Conservation (phyloP, 2,329 filamentous ascomycete genomes). For the Berkeleyomyces rouxiae region DNA sequence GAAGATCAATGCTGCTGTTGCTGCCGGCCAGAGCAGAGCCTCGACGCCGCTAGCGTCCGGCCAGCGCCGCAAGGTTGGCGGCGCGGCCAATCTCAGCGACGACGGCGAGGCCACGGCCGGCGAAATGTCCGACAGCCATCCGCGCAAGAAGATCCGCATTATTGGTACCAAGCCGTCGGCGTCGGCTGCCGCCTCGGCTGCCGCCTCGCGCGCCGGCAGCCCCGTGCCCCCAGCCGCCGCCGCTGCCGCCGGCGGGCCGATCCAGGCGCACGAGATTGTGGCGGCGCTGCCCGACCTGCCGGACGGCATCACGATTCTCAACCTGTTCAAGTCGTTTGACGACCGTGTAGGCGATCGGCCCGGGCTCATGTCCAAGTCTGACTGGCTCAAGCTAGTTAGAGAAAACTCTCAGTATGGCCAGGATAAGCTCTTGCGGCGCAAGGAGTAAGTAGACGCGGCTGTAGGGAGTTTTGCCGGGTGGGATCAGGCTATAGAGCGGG, state of each 20-base stretch:
- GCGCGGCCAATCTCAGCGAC: slow-evolving; percentile 49
- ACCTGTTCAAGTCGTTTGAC: slow-evolving; percentile 37
- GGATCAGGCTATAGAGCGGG: not conserved
- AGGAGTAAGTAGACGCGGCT: slow-evolving; percentile 18
- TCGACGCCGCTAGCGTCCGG: slow-evolving; percentile 20
- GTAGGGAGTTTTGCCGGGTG: not conserved
- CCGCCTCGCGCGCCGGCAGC: slow-evolving; percentile 44
- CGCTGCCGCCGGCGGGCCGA: slow-evolving; percentile 21
- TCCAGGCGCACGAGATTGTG: slow-evolving; percentile 37
- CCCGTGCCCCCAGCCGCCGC: slow-evolving; percentile 26
- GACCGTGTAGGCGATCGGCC: slow-evolving; percentile 35
- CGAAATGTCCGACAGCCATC: slow-evolving; percentile 43
- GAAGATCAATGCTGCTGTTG: slow-evolving; percentile 17
- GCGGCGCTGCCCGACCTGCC: slow-evolving; percentile 32
- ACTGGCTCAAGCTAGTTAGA: slow-evolving; percentile 45
- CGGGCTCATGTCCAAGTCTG: slow-evolving; percentile 33
- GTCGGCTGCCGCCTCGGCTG: slow-evolving; percentile 28
- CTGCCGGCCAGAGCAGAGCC: slow-evolving; percentile 25
- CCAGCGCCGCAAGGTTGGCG: slow-evolving; percentile 25
- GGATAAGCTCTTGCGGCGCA: slow-evolving; percentile 36
- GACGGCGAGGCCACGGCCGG: slow-evolving; percentile 57
- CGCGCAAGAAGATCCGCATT: slow-evolving; percentile 35
- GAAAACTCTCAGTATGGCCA: slow-evolving; percentile 33
- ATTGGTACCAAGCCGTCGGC: slow-evolving; percentile 34
- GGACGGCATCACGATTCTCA: slow-evolving; percentile 37